Base-by-base conservation (phyloP, 148 eudicot genomes). In the Fagopyrum esculentum region DNA sequence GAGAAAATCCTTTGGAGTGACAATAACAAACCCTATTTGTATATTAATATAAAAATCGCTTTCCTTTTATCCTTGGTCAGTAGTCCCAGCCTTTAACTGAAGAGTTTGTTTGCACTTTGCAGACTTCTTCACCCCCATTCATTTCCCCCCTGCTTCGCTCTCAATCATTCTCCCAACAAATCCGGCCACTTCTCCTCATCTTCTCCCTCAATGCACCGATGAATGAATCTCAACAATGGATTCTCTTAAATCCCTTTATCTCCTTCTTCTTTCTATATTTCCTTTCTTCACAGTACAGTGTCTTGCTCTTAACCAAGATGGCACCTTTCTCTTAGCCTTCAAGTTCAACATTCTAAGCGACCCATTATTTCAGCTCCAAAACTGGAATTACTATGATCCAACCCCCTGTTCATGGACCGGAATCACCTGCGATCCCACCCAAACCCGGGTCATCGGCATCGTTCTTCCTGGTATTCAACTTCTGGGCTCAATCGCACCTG, bases 381-480 rank as follows among this genome's bases (percentile, higher is more conserved):
- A 85, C 61, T 96, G 99, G 99, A 77, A 85, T 69, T 86, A 89
- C 80, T 44, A 75, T 2, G 88, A 91, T 76, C 73, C 55, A 3
- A 83, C 77, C 10, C 98, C 99, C 0, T 96, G 99, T 69, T 83
- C 88, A 5, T 96, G 99, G 99, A 78, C 81, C 55, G 99, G 99
- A 74, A 82, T 96, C 50, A 78, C 82, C 9, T 96, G 98, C 52
- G 73, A 82, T 30, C 72, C 79, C 0, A 84, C 83, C 1, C 69
- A 46, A 15, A 75, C 71, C 56, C 51, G 83, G 9, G 93, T 89
- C 76, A 76, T 77, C 7, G 19, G 72, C 17, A 69, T 91, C 49
- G 29, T 74, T 1, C 91, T 89, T 16, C 84, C 97, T 9, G 79
- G 82, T 6, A 50, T 64, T n/a, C 84, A 76, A 44, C 83, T 91